Base-by-base conservation (phyloP, 371 early-diverging fungal genomes). In the Mucor circinelloides region DNA sequence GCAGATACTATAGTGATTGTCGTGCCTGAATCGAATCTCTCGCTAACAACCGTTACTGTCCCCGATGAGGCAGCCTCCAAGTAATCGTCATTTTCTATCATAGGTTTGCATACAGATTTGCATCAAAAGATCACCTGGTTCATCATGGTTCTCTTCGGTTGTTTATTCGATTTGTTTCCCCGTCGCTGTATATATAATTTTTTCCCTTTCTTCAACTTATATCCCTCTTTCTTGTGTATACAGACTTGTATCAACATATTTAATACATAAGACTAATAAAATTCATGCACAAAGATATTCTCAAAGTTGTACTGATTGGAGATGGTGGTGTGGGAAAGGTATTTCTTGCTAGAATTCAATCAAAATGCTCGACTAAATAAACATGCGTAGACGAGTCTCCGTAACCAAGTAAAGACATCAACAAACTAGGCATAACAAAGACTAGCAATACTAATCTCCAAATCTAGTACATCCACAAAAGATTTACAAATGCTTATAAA, bases 401-500 rank as follows among this genome's bases (percentile, higher is more conserved):
- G 87, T 38, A 82, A 85, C 68, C 89, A 87, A 76, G 85, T 84
- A 70, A 59, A 25, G 9, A 44, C 12, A 12, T 52, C 15, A 23
- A 15, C 52, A 52, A 52, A 52, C 13, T 12, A 9, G 27, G 27
- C 13, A 13, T 3, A 13, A 23, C 0, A 50, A 25, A 25, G 3
- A 19, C 23, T 8, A 21, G 1, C 46, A 19, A 27, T 27, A 52
- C 27, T 52, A 52, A 52, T 52, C 12, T 27, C 27, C 7, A 9
- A 31, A 32, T 31, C 0, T 91, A 96, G 86, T 99, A 94, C 75
- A 94, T 98, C 60, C 95, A 94, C 78, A 91, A 89, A 65, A 87
- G 92, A 66, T 99, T 99, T 81, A 94, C 91, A 70, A 94, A 90
- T 70, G 93, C 95, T 69, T 98, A 99, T 89, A 97, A 98, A 78